A percentile compares a stretch with the other conserved stretches of the same genome.
Conservation (phyloP, 129 eudicot species). For the Deinandra increscens region DNA sequence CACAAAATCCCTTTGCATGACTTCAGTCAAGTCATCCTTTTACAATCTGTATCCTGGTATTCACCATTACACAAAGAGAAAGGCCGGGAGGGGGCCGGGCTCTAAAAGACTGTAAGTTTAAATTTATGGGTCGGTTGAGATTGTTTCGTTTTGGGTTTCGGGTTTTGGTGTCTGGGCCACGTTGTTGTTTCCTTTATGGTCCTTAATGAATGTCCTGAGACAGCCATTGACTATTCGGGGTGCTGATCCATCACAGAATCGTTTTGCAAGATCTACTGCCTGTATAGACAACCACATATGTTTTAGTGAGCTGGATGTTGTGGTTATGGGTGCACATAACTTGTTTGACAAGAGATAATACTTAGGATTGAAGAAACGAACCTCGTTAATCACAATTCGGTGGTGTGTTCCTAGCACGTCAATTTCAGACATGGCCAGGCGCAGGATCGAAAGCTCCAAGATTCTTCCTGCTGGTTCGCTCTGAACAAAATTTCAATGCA, state of each 20-base stretch:
- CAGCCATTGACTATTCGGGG: conserved; percentile 91
- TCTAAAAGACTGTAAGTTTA: conserved; percentile 8
- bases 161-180: conserved; percentile 18
- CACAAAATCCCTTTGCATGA: conserved; percentile 33
- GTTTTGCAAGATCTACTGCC: conserved; percentile 98
- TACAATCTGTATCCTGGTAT: conserved; percentile 24
- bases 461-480: conserved; percentile 76
- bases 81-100: not conserved
- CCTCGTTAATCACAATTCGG: conserved; percentile 94
- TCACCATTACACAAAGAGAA: conserved; percentile 9
- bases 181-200: conserved; percentile 21
- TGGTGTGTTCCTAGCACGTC: conserved; percentile 77
- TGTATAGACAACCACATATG: conserved; percentile 27
- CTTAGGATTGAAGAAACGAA: conserved; percentile 21
- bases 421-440: conserved; percentile 89
- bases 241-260: conserved; percentile 95
- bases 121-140: conserved; percentile 22
- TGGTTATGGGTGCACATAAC: not conserved
- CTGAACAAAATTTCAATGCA: conserved; percentile 34
- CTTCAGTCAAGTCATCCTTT: conserved; percentile 13
- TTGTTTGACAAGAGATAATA: not conserved
- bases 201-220: conserved; percentile 66
- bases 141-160: conserved; percentile 22
- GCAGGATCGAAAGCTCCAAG: conserved; percentile 89
- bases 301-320: conserved; percentile 5